Percentiles rank a stretch among this genome's conserved stretches.
Conservation (phyloP, 441 rosid genomes). For the Adansonia madagascariensis region DNA sequence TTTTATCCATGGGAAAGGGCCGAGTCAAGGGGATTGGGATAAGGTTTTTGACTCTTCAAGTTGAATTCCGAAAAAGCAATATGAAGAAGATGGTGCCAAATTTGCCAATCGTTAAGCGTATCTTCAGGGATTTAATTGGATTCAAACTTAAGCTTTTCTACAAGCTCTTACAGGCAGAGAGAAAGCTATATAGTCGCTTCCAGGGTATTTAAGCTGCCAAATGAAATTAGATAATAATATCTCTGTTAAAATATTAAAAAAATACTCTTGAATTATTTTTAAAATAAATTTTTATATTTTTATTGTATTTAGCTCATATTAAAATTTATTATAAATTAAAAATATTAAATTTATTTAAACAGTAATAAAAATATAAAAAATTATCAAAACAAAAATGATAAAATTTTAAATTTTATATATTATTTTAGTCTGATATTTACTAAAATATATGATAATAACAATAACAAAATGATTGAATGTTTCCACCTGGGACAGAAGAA, state of each 20-base stretch:
- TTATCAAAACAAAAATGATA: too few relatives aligned
- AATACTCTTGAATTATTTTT: too few relatives aligned
- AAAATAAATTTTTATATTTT: too few relatives aligned
- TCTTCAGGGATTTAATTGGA: not conserved
- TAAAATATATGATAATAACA: not conserved
- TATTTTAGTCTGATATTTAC: not conserved
- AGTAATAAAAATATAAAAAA: too few relatives aligned
- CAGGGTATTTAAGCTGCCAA: not conserved
- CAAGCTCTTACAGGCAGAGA: not conserved
- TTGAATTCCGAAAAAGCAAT: not conserved
- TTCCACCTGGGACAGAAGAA: not conserved
- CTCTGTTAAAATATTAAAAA: too few relatives aligned
- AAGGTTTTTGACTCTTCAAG: not conserved
- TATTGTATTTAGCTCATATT: too few relatives aligned
- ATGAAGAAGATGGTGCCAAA: not conserved
- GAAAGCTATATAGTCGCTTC: not conserved
- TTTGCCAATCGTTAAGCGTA: not conserved
- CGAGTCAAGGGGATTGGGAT: not conserved
- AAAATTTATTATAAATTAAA: too few relatives aligned
- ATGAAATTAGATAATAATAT: not conserved
- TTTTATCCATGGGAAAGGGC: not conserved
- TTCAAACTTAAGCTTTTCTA: not conserved
- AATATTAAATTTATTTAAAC: too few relatives aligned
- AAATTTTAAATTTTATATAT: too few relatives aligned
- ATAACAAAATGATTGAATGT: not conserved